Evolutionary conservation across 306 rosid genomes (phyloP).

Genomic region (Lathyrus aphaca): DNA sequence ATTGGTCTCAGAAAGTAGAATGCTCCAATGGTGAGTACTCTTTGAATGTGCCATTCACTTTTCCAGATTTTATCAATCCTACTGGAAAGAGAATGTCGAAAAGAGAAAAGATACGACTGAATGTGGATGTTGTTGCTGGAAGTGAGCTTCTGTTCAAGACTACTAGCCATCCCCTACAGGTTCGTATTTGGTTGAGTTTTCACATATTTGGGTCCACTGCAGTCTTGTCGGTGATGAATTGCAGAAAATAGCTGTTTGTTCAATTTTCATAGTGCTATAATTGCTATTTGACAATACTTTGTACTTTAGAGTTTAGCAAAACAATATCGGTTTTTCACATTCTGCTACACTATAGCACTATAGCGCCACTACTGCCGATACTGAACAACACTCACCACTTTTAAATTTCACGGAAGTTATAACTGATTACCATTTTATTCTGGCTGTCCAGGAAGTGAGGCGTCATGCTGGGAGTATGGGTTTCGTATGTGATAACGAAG

Average conservation of each 20-base stretch:
- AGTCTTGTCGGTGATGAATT: too few species aligned
- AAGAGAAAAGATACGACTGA: too few species aligned
- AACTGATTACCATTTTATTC: slow-evolving; percentile 9
- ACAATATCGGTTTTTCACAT: background rate
- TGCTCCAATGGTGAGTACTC: slow-evolving; percentile 50
- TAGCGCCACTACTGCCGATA: background rate
- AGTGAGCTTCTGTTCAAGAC: too few species aligned
- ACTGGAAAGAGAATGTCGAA: slow-evolving; percentile 62
- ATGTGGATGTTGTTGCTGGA: too few species aligned
- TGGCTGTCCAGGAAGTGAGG: slow-evolving; percentile 56
- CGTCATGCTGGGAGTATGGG: slow-evolving; percentile 68
- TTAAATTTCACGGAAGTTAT: slow-evolving; percentile 22
- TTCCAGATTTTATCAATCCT: slow-evolving; percentile 78
- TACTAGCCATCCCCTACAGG: too few species aligned
- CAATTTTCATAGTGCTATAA: too few species aligned
- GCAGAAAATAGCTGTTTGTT: too few species aligned
- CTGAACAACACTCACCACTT: background rate
- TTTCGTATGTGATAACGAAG: slow-evolving; percentile 61
- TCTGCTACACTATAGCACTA: background rate
- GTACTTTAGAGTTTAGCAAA: background rate
- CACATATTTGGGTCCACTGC: too few species aligned
- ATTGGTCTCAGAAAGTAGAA: slow-evolving; percentile 80
- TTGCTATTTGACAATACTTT: too few species aligned
- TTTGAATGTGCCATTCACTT: slow-evolving; percentile 72
- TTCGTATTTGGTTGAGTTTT: too few species aligned